Evolutionary conservation across 495 filamentous ascomycete species (phyloP), one percentile per base, ranked within the genome.

Genomic region (Neurospora tetrasperma): DNA sequence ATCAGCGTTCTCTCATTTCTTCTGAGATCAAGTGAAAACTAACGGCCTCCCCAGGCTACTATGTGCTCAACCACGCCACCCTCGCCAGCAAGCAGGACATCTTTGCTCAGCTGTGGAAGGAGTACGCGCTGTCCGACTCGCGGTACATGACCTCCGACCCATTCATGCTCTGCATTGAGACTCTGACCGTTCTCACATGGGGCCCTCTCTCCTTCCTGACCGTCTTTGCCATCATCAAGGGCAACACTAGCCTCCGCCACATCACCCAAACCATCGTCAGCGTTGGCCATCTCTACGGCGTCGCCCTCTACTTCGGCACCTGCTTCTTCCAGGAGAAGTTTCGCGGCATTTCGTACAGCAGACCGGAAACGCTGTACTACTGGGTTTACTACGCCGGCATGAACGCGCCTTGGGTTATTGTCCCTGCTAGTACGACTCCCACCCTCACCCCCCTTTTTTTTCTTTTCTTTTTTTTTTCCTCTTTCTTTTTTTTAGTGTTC

Each of bases 331-430:
- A 93, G 72, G 83, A 89, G 74, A 87, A 85, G 74, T 82, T 86
- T 74, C 82, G 85, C 46, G 85, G 86, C 0, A 75, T 85, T 6
- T 83, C 85, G 5, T 92, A 93, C 79, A 92, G 89, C 75, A 85
- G 93, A 72, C 92, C 94, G 5, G 94, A 97, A 81, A 78, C 84
- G 5, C 86, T 90, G 73, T 97, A 96, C 78, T 97, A 92, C 79
- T 97, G 93, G 93, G 81, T 90, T 16, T 97, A 97, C 79, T 97
- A 92, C 78, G 88, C 94, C 27, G 85, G 91, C 20, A 91, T 97
- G 88, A 97, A 97, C 78, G 84, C 89, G 68, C 91, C 94, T 70
- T 97, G 94, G 94, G 93, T 90, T 42, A 84, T 96, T 16, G 86
- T 97, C 73, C 94, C 94, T 4, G 46, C 73, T 35, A n/a, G 77